These are phyloP conservation scores for Colletotrichum euphorbiae DNA, from an alignment of 2,329 filamentous ascomycete species.

Conservation along the genomic window DNA sequence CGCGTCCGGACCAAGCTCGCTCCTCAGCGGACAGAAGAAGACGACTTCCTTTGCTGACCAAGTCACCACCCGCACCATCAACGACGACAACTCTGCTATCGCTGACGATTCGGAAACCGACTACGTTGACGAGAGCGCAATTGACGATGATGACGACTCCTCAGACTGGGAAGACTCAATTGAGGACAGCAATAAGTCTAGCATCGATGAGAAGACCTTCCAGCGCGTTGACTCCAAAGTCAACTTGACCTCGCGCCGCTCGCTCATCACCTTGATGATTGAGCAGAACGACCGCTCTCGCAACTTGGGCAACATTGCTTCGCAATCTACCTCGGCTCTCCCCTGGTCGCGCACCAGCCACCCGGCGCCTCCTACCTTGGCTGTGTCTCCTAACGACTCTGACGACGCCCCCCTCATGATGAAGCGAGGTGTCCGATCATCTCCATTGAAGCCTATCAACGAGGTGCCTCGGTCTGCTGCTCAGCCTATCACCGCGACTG, in stretches of 20 bases:
- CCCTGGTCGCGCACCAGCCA: constrained; percentile 68
- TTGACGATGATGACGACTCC: constrained; percentile 76
- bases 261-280: constrained; percentile 90
- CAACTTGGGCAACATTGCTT: constrained; percentile 75
- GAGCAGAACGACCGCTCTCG: constrained; percentile 77
- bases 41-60: constrained; percentile 85
- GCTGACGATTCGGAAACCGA: constrained; percentile 69
- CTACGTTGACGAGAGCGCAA: constrained; percentile 85
- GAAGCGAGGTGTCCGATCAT: constrained; percentile 66
- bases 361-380: constrained; percentile 53
- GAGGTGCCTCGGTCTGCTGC: constrained; percentile 74
- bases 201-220: constrained; percentile 82
- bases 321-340: constrained; percentile 77
- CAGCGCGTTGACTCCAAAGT: constrained; percentile 89
- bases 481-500: constrained; percentile 83
- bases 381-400: constrained; percentile 67
- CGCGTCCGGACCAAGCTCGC: constrained; percentile 56
- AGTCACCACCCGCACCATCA: constrained; percentile 75
- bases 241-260: constrained; percentile 86
- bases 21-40: constrained; percentile 71
- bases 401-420: constrained; percentile 73
- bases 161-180: constrained; percentile 75
- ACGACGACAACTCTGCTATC: constrained; percentile 63
- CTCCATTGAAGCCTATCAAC: constrained; percentile 64
- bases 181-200: constrained; percentile 85